Evolutionary conservation across 495 filamentous ascomycete genomes (phyloP).

Genomic region (Penicillium subrubescens): DNA sequence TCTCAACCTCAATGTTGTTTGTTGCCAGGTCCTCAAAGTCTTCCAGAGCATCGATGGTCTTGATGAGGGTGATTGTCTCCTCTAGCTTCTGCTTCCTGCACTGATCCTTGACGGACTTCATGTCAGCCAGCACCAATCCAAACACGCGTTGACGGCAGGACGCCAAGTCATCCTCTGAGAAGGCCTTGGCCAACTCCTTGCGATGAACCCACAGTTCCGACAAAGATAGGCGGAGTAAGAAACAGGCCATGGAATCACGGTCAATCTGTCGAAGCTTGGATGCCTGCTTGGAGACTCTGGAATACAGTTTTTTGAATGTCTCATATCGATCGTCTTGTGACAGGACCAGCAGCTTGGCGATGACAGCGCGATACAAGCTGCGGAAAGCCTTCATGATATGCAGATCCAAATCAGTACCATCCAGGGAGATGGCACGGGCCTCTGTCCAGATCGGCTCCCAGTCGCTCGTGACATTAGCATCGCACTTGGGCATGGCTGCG

Average conservation of each 20-base stretch:
- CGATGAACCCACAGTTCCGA: slow-evolving; percentile 45
- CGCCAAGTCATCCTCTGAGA: slow-evolving; percentile 37
- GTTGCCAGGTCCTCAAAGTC: slow-evolving; percentile 47
- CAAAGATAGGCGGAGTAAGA: slow-evolving; percentile 42
- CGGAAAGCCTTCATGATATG: slow-evolving; percentile 48
- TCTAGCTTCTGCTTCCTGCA: slow-evolving; percentile 46
- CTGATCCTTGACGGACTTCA: slow-evolving; percentile 44
- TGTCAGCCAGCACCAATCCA: slow-evolving; percentile 37
- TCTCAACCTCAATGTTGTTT: slow-evolving; percentile 42
- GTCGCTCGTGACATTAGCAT: slow-evolving; percentile 39
- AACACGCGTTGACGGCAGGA: slow-evolving; percentile 41
- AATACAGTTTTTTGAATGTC: slow-evolving; percentile 41
- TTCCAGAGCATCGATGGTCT: slow-evolving; percentile 47
- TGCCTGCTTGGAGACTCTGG: slow-evolving; percentile 35
- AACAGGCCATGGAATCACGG: slow-evolving; percentile 44
- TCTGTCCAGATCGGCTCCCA: slow-evolving; percentile 46
- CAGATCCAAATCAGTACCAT: slow-evolving; percentile 41
- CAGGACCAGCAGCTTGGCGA: slow-evolving; percentile 40
- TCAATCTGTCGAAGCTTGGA: slow-evolving; percentile 41
- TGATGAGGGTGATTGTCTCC: slow-evolving; percentile 45
- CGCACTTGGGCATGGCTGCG: slow-evolving; percentile 45
- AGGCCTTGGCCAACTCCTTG: slow-evolving; percentile 30
- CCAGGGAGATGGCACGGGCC: slow-evolving; percentile 38
- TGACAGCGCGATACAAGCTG: slow-evolving; percentile 39
- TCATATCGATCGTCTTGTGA: slow-evolving; percentile 39